Evolutionary conservation across 2,329 filamentous ascomycete species (phyloP).

Genomic region (Xylaria multiplex): DNA sequence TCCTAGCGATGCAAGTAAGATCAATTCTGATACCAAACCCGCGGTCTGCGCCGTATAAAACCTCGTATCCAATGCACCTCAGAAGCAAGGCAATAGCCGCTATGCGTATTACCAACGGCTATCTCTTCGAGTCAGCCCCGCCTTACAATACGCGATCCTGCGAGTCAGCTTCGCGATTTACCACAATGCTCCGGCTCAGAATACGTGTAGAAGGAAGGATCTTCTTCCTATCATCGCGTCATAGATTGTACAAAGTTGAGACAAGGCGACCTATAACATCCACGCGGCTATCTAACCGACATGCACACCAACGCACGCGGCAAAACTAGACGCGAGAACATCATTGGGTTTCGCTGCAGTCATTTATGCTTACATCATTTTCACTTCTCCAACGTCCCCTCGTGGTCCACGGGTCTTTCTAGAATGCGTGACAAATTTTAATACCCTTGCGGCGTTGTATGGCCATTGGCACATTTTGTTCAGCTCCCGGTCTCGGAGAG

Average conservation of each 20-base stretch:
- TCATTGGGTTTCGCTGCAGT: not conserved
- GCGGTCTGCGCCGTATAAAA: slow-evolving; percentile 2
- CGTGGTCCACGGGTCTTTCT: not conserved
- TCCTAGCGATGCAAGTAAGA: slow-evolving; percentile 26
- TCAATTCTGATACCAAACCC: slow-evolving; percentile 12
- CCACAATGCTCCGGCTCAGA: not conserved
- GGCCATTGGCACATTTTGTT: not conserved
- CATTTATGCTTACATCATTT: not conserved
- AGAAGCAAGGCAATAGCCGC: not conserved
- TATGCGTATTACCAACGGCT: not conserved
- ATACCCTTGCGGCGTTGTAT: too few species aligned
- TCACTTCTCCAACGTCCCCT: not conserved
- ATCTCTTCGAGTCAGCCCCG: slow-evolving; percentile 5
- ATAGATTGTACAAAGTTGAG: not conserved
- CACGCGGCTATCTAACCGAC: slow-evolving; percentile 6
- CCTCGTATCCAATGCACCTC: slow-evolving; percentile 18
- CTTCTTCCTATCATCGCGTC: not conserved
- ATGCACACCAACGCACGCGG: not conserved
- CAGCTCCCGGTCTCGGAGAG: not conserved
- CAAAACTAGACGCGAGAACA: not conserved
- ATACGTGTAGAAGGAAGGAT: not conserved
- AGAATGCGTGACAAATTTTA: not conserved
- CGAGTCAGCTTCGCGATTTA: not conserved
- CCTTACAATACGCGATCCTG: too few species aligned
- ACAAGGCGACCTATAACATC: not conserved